Base-by-base conservation (phyloP, 2,329 filamentous ascomycete genomes). In the Sporothrix variecibatus region DNA sequence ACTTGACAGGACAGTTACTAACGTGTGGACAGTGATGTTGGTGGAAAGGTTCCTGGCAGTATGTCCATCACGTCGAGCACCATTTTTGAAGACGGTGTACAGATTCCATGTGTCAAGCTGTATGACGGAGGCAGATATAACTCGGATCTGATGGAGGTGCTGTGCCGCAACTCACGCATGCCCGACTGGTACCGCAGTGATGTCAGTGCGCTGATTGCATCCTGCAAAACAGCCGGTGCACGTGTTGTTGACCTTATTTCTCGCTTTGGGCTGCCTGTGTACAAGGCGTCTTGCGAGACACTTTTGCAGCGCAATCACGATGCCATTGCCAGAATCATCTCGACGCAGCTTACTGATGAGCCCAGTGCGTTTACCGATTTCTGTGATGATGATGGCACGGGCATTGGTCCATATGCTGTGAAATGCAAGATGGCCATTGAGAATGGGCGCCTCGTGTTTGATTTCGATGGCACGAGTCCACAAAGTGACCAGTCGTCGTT, bases 101-200 rank as follows among this genome's bases (percentile, higher is more conserved):
- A 87, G 76, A 85, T 87, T 28, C 85, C 85, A 0, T 82, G 83
- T 26, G 81, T 85, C 71, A 87, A 87, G 76, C 80, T 87, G 0
- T 86, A 85, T 74, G 78, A 79, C 6, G 81, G 81, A 58, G 85
- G 85, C 0, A 78, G 81, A 0, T 84, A 85, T 77, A 87, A 86
- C 73, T 75, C 80, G 1, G 82, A 82, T 62, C 76, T 87, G 2
- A 82, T 86, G 2, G 81, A 83, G 1, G 80, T 87, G 1, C 80
- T 87, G 1, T 86, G 83, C 76, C 82, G 85, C 6, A 87, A 87
- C 77, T 86, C 84, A 2, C 83, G 85, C 0, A 81, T 83, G 74
- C 84, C 85, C 0, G 83, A 83, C 38, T 87, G 85, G 85, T 86
- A 86, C 74, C 82, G 84, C 12, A 83, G 82, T 34, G 85, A 87